Conservation (phyloP, 2,329 filamentous ascomycete species). For the Diaporthe capsici region DNA sequence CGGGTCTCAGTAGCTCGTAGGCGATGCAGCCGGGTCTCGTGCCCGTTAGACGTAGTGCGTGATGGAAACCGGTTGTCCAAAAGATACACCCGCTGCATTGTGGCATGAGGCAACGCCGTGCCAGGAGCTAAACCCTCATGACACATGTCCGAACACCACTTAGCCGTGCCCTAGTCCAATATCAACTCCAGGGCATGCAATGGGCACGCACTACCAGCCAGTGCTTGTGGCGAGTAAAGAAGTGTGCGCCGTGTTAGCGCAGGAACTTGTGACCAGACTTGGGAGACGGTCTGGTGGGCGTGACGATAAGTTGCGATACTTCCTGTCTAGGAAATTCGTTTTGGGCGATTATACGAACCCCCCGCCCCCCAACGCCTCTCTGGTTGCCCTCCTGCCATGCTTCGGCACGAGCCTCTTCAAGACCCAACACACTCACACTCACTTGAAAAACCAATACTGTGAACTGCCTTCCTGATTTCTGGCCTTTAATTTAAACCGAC, state of each 20-base stretch:
- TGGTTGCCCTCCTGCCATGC: not conserved
- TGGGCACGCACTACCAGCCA: not conserved
- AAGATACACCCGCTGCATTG: not conserved
- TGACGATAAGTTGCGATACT: not conserved
- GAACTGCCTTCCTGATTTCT: not conserved
- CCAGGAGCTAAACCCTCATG: not conserved
- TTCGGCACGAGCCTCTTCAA: not conserved
- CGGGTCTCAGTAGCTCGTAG: not conserved
- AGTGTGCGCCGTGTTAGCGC: not conserved
- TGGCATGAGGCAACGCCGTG: not conserved
- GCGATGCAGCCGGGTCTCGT: conserved; percentile 1
- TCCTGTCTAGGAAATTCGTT: not conserved
- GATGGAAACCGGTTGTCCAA: not conserved
- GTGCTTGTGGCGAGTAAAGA: not conserved
- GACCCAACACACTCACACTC: not conserved
- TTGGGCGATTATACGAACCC: not conserved
- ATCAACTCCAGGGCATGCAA: not conserved
- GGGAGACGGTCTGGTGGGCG: not conserved
- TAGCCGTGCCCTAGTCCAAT: not conserved
- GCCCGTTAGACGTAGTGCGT: not conserved
- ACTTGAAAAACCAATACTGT: not conserved
- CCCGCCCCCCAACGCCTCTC: no score
- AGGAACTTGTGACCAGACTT: not conserved
- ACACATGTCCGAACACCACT: not conserved
- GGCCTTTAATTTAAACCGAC: no score